A percentile compares a stretch with the other conserved stretches of the same genome.
Conservation (phyloP, 805 yeast species). For the Wickerhamomyces xylosicus region DNA sequence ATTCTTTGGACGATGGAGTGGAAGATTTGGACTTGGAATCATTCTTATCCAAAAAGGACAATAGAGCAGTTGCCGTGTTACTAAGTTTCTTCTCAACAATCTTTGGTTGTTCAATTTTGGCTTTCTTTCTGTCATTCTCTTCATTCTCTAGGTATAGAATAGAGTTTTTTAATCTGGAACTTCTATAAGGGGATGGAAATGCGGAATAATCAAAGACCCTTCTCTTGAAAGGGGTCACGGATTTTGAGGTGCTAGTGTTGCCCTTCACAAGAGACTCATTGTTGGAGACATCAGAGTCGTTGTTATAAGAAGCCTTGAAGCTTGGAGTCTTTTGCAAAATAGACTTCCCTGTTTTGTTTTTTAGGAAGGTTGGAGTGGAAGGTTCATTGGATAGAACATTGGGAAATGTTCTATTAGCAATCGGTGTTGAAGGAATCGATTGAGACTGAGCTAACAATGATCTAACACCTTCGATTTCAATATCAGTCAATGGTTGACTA, state of each 20-base stretch:
- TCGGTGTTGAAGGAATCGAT: constrained; percentile 16
- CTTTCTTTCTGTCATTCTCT: constrained; percentile 1
- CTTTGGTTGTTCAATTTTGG: constrained; percentile 1
- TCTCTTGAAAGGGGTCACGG: constrained; percentile 18
- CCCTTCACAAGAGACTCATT: no score
- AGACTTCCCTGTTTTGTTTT: constrained; percentile 1
- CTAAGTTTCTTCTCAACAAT: constrained; percentile 24
- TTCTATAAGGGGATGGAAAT: constrained; percentile 28
- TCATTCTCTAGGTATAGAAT: constrained; percentile 4
- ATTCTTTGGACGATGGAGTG: constrained; percentile 3
- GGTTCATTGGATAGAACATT: background rate
- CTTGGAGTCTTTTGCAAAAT: constrained; percentile 19
- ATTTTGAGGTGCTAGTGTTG: constrained; percentile 12
- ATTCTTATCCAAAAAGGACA: constrained; percentile 31
- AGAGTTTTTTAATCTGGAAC: constrained; percentile 19
- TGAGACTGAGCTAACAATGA: constrained; percentile 40
- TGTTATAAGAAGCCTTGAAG: constrained; percentile 24
- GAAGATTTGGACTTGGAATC: constrained; percentile 7
- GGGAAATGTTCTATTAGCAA: background rate
- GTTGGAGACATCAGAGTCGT: background rate
- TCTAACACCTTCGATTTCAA: constrained; percentile 76
- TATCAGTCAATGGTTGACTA: constrained; percentile 56
- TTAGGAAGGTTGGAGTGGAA: constrained; percentile 1
- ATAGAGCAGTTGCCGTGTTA: constrained; percentile 37
- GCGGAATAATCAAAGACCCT: constrained; percentile 27